Base-by-base conservation (phyloP, 129 eudicot genomes). In the Flaveria trinervia region DNA sequence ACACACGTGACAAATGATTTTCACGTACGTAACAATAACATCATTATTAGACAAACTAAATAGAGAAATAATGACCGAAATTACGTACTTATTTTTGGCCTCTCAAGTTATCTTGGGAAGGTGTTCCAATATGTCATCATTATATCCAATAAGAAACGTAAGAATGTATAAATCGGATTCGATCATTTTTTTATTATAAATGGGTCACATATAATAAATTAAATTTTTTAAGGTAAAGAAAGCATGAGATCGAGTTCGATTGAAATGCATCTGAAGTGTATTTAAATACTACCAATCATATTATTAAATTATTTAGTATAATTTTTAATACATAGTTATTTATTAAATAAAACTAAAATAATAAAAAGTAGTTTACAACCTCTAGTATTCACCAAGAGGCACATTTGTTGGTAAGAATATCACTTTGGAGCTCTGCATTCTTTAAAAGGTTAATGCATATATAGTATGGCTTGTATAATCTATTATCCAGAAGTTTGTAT, bases 311-410 rank as follows among this genome's bases (percentile, higher is more conserved):
- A 23, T 22, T 17, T 2, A 57, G 30, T 22, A 20, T 57, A 22
- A 9, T 18, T 57, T 8, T 57, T 9, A 57, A 57, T 57, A 57
- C 65, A 57, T 57, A 22, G 33, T 20, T 57, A 57, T 57, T 20
- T 8, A 9, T 57, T 57, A 18, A 57, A 57, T 49, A 3, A 12
- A 49, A 49, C 15, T 57, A 10, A 57, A 22, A 23, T 57, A 2
- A 57, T 1, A 60, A 60, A 60, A 60, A 56, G 59, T 56, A 25
- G 66, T 4, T 11, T 60, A 25, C 66, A 60, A 60, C 66, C 66
- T 60, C 66, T 60, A 11, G 41, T 60, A 60, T 25, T 60, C 66
- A 60, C 41, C 66, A 60, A 60, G 33, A 25, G 66, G 66, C 66
- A 60, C 41, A 60, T 60, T 60, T 60, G 39, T 23, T 60, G 7